These are phyloP conservation scores for Leccinum imitatum DNA, from an alignment of 768 basidiomycete species.

Conservation along the genomic window DNA sequence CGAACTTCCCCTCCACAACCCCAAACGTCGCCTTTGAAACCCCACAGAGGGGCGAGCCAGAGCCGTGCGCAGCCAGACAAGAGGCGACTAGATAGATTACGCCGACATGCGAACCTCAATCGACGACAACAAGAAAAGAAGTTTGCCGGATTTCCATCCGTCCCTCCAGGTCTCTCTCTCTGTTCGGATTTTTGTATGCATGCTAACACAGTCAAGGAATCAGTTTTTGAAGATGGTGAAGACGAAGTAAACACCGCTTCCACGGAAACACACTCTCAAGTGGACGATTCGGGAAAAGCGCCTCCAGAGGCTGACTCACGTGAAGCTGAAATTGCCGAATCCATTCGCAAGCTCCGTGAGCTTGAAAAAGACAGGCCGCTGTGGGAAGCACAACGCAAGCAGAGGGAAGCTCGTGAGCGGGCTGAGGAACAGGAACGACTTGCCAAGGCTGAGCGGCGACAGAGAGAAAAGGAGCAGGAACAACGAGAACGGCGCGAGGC, in stretches of 20 bases:
- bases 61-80: constrained; percentile 41
- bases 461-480: constrained; percentile 33
- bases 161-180: constrained; percentile 20
- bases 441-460: constrained; percentile 34
- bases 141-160: constrained; percentile 34
- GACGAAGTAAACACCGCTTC: constrained; percentile 4
- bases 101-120: constrained; percentile 38
- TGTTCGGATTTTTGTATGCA: neutral
- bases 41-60: constrained; percentile 39
- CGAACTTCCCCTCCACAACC: constrained; percentile 47
- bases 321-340: constrained; percentile 54
- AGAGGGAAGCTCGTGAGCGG: constrained; percentile 42
- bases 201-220: constrained; percentile 12
- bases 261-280: constrained; percentile 8
- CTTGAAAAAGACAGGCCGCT: constrained; percentile 62
- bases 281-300: neutral
- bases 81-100: constrained; percentile 41
- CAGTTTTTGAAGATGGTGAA: constrained; percentile 14
- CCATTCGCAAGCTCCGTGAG: constrained; percentile 65
- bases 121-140: constrained; percentile 37
- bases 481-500: constrained; percentile 26
- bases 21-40: constrained; percentile 46
- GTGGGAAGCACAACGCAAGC: constrained; percentile 56
- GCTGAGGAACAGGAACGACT: constrained; percentile 42
- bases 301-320: constrained; percentile 36